Evolutionary conservation across 768 basidiomycete genomes (phyloP).

Genomic region (Clitopilus passeckerianus): DNA sequence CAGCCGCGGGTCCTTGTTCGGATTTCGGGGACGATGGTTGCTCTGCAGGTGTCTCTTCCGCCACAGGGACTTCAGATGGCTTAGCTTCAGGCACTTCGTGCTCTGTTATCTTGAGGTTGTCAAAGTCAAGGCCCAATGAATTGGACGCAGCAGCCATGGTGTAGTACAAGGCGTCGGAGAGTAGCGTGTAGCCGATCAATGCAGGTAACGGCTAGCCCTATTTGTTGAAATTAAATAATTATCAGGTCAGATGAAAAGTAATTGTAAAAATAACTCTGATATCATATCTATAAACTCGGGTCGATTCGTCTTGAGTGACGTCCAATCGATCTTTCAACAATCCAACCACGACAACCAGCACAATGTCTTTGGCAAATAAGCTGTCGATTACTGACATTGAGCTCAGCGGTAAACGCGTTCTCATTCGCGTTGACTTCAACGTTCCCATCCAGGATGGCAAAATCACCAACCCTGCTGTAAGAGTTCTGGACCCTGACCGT

Average conservation of each 20-base stretch:
- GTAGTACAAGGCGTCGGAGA: constrained; percentile 2
- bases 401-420: constrained; percentile 82
- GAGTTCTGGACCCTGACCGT: constrained; percentile 24
- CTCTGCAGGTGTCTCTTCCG: constrained; percentile 7
- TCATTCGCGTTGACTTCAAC: constrained; percentile 96
- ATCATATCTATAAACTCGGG: constrained; percentile 5
- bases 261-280: background rate
- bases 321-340: constrained; percentile 7
- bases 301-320: constrained; percentile 6
- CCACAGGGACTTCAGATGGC: background rate
- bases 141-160: constrained; percentile 45
- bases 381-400: constrained; percentile 88
- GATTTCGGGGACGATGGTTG: constrained; percentile 9
- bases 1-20: constrained; percentile 10
- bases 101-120: constrained; percentile 32
- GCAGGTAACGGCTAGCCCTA: background rate
- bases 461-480: constrained; percentile 94
- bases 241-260: background rate
- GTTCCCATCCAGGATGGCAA: constrained; percentile 87
- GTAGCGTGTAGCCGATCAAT: background rate
- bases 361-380: constrained; percentile 94
- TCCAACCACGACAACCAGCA: constrained; percentile 18
- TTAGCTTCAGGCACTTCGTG: constrained; percentile 10
- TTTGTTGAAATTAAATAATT: background rate
- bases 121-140: constrained; percentile 69